Evolutionary conservation across 352 stramenopile species (phyloP).

Genomic region (Globisporangium rhizosaccharum): DNA sequence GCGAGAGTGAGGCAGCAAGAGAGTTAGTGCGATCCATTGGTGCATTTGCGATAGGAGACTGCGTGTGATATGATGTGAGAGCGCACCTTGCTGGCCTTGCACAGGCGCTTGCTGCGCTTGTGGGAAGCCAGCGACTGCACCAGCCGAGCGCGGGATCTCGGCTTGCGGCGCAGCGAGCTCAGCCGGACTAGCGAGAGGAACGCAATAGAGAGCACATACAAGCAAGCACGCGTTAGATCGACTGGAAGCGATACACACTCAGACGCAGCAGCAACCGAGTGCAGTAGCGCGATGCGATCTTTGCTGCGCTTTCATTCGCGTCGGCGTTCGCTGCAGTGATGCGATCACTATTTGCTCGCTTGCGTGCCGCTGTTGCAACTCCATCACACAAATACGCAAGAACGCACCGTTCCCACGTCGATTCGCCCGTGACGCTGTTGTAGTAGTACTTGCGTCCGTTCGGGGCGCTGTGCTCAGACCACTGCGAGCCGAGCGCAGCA

Average conservation of each 20-base stretch:
- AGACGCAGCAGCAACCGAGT: background rate
- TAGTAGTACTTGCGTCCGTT: conserved; percentile 92
- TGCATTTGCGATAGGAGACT: background rate
- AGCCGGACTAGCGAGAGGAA: conserved; percentile 26
- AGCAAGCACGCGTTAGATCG: background rate
- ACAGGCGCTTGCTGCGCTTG: conserved; percentile 23
- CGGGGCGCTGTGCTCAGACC: conserved; percentile 88
- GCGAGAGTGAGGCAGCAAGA: background rate
- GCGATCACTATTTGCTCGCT: too few relatives aligned
- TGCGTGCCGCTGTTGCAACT: too few relatives aligned
- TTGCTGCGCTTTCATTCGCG: too few relatives aligned
- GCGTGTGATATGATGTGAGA: background rate
- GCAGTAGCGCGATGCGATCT: too few relatives aligned
- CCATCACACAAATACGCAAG: too few relatives aligned
- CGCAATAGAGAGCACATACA: background rate
- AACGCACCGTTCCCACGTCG: conserved; percentile 82
- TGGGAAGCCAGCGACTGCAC: conserved; percentile 28
- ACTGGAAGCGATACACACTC: background rate
- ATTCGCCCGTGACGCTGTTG: conserved; percentile 87
- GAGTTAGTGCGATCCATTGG: background rate
- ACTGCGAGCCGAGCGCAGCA: conserved; percentile 42
- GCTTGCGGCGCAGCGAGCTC: conserved; percentile 39
- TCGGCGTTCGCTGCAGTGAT: too few relatives aligned
- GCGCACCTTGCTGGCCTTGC: conserved; percentile 42
- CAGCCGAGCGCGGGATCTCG: conserved; percentile 28